Base-by-base conservation (phyloP, 2,329 filamentous ascomycete species). In the Aureobasidium melanogenum region DNA sequence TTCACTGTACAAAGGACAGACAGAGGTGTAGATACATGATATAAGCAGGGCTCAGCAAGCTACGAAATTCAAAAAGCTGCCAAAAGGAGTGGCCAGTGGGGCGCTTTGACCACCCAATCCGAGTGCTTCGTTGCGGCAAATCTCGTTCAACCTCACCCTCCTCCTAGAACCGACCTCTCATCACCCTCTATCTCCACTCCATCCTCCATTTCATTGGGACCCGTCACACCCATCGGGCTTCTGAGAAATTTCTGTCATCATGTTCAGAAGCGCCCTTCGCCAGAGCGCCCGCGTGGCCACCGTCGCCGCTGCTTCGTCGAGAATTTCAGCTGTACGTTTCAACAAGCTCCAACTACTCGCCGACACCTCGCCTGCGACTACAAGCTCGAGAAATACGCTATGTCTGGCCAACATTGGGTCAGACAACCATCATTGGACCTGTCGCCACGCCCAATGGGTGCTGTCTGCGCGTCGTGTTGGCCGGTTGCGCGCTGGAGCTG, bases 261-360 rank as follows among this genome's bases (percentile, higher is more conserved):
- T 97, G 93, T 96, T 97, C 86, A 91, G 93, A 83, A 96, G 89
- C 87, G 92, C 93, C 84, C 85, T 97, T 82, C 87, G 92, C 84
- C 91, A 96, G 85, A 95, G 91, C 79, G 88, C 88, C 83, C 91
- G 92, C 84, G 88, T 89, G 80, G 89, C 93, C 81, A 89, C 90
- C 83, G 91, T 90, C 82, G 86, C 95, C 82, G 90, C 91, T 88
- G 89, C 90, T 76, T 84, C 88, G 75, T 86, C 90, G 84, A 90
- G 91, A 85, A 86, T 95, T 82, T 88, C 88, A 80, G 88, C 87
- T 82, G 94, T 97, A 92, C 88, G 93, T 95, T 67, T 65, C 61
- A 63, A 64, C 60, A 64, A 65, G 66, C 63, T 62, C 61, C 63
- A 64, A 77, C 75, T 76, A 76, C 74, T 74, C 76, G 72, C 67